A percentile compares a stretch with the other conserved stretches of the same genome.
Evolutionary conservation across 2,329 filamentous ascomycete genomes (phyloP).

Genomic region (Xylaria sp.): DNA sequence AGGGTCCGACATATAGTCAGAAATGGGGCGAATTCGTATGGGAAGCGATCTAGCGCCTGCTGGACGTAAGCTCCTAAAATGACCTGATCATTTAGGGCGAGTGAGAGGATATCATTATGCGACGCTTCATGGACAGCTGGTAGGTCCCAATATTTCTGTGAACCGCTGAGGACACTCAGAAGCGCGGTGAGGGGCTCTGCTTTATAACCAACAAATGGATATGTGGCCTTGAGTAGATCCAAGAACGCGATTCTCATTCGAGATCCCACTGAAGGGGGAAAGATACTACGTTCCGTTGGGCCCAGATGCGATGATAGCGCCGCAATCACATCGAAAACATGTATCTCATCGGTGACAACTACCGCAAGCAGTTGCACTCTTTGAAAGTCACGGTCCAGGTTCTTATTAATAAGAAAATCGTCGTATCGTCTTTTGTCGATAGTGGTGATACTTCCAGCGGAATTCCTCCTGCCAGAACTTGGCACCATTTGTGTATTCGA

Average conservation of each 20-base stretch:
- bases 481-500: slow-evolving; percentile 60
- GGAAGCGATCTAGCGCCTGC: slow-evolving; percentile 80
- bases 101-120: slow-evolving; percentile 51
- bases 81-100: slow-evolving; percentile 64
- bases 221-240: slow-evolving; percentile 75
- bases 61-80: slow-evolving; percentile 71
- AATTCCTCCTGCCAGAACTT: slow-evolving; percentile 63
- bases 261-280: slow-evolving; percentile 67
- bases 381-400: slow-evolving; percentile 63
- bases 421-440: slow-evolving; percentile 71
- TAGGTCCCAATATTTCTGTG: slow-evolving; percentile 65
- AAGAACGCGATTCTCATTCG: slow-evolving; percentile 73
- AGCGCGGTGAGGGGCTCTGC: slow-evolving; percentile 75
- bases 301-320: slow-evolving; percentile 63
- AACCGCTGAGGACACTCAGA: slow-evolving; percentile 70
- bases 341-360: slow-evolving; percentile 61
- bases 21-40: slow-evolving; percentile 85
- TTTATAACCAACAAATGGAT: slow-evolving; percentile 76
- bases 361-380: slow-evolving; percentile 63
- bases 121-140: slow-evolving; percentile 54
- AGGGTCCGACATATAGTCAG: slow-evolving; percentile 76
- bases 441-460: slow-evolving; percentile 70
- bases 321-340: slow-evolving; percentile 65
- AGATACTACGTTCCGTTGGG: slow-evolving; percentile 58
- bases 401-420: slow-evolving; percentile 64